Evolutionary conservation across 345 rosid genomes (phyloP).

Genomic region (Brassica cretica): DNA sequence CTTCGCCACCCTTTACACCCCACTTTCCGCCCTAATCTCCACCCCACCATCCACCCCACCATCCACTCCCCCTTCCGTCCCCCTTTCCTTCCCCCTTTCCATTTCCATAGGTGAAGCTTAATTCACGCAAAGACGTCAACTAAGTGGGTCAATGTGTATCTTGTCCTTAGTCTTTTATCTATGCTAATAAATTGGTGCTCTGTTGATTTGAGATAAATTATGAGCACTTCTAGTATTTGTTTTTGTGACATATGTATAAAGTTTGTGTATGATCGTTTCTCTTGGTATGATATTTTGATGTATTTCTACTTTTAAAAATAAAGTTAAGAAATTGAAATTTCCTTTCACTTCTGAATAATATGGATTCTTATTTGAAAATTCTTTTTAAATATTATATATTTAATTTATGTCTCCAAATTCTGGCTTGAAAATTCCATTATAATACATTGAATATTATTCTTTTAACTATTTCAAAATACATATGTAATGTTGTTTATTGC

Average conservation of each 20-base stretch:
- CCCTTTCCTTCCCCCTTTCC: too few species aligned
- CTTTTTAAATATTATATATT: too few species aligned
- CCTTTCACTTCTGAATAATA: background rate
- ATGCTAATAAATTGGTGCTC: background rate
- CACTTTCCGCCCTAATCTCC: too few species aligned
- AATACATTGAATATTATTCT: background rate
- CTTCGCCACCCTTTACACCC: too few species aligned
- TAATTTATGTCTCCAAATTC: too few species aligned
- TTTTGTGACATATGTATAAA: background rate
- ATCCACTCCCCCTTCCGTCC: too few species aligned
- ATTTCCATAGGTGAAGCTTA: background rate
- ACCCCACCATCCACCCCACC: too few species aligned
- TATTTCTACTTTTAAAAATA: background rate
- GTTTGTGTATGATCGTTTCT: constrained; percentile 6
- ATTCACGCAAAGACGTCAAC: constrained; percentile 12
- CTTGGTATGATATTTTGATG: background rate
- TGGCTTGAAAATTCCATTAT: background rate
- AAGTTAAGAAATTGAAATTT: background rate
- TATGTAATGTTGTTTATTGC: background rate
- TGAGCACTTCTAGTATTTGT: background rate
- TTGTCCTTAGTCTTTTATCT: background rate
- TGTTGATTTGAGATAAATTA: constrained; percentile 8
- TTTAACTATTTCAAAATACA: background rate
- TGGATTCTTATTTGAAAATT: background rate
- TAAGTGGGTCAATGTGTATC: background rate